A percentile compares a stretch with the other conserved stretches of the same genome.
Conservation (phyloP, 2,329 filamentous ascomycete genomes). For the Ceratocystis alfenasii region DNA sequence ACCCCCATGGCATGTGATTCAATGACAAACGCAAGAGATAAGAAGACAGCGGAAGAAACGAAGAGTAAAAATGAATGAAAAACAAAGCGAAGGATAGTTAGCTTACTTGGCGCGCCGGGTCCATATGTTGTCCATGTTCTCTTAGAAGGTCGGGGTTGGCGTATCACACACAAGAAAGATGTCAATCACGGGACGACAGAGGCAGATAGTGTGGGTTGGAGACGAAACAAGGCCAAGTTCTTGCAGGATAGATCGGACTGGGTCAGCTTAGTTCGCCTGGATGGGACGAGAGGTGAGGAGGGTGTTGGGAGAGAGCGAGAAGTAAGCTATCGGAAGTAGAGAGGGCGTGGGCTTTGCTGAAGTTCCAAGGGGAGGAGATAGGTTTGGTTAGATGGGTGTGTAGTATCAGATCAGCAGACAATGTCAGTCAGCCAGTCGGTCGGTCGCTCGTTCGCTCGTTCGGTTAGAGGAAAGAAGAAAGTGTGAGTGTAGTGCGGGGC, state of each 20-base stretch:
- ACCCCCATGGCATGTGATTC: not conserved
- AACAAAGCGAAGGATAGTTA: conserved; percentile 16
- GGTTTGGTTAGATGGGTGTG: too few species aligned
- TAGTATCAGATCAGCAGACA: too few species aligned
- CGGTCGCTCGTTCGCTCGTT: too few species aligned
- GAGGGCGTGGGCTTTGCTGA: too few species aligned
- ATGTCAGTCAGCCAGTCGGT: too few species aligned
- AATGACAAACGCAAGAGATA: not conserved
- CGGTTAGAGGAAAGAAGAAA: not conserved
- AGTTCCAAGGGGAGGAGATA: too few species aligned
- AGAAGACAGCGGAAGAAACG: not conserved
- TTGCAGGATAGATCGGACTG: not conserved
- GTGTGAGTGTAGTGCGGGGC: not conserved
- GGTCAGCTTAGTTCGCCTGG: not conserved
- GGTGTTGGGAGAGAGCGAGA: not conserved
- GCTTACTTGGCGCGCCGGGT: conserved; percentile 72
- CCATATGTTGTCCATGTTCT: conserved; percentile 55
- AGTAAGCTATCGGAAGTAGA: too few species aligned
- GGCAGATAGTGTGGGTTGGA: conserved; percentile 22
- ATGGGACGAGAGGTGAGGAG: not conserved
- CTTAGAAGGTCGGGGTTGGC: conserved; percentile 27
- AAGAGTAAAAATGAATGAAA: not conserved
- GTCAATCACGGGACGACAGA: conserved; percentile 14
- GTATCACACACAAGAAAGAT: conserved; percentile 23
- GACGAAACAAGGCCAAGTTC: conserved; percentile 22